These are phyloP conservation scores for Brasilioporus rufonigricans DNA, from an alignment of 768 basidiomycete genomes.

Conservation along the genomic window DNA sequence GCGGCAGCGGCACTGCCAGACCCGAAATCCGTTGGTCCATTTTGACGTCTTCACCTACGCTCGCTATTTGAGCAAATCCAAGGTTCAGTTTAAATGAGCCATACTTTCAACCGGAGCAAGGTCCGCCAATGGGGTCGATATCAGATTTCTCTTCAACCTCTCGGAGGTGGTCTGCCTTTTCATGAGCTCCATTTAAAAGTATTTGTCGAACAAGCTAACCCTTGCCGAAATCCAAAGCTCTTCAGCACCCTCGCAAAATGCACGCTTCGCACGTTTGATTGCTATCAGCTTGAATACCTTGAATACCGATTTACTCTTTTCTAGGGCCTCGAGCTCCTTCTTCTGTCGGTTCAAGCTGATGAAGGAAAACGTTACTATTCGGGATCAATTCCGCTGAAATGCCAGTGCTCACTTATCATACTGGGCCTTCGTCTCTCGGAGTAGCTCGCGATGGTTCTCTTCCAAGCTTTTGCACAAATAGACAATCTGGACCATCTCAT, in stretches of 20 bases:
- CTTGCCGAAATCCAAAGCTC: not conserved
- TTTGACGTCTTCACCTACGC: too few relatives aligned
- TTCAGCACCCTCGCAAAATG: not conserved
- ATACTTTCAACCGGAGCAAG: not conserved
- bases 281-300: not conserved
- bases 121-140: not conserved
- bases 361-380: not conserved
- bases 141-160: not conserved
- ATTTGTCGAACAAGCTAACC: not conserved
- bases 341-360: not conserved
- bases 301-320: not conserved
- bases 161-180: conserved; percentile 2
- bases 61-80: too few relatives aligned
- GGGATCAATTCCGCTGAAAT: not conserved
- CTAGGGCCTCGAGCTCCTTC: not conserved
- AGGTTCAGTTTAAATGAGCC: too few relatives aligned
- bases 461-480: not conserved
- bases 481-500: conserved; percentile 8
- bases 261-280: not conserved
- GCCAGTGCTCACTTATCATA: conserved; percentile 6
- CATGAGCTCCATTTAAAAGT: not conserved
- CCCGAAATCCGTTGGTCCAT: too few relatives aligned
- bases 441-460: not conserved
- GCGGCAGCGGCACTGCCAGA: too few relatives aligned
- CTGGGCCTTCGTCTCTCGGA: not conserved